Conservation (phyloP, 371 early-diverging fungal species). For the Actinomucor elegans region DNA sequence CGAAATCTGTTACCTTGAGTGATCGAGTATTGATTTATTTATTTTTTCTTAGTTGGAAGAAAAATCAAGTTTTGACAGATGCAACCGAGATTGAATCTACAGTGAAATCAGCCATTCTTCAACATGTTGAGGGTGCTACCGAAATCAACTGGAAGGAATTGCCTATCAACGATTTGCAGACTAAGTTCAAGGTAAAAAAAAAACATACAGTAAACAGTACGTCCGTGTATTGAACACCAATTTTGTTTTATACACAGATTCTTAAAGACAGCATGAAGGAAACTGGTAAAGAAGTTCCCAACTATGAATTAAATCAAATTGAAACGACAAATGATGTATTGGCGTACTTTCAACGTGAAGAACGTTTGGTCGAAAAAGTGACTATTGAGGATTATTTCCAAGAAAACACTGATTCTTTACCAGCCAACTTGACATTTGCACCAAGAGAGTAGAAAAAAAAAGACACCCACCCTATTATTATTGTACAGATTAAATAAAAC, state of each 20-base stretch:
- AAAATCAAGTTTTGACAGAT: constrained; percentile 19
- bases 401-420: constrained; percentile 14
- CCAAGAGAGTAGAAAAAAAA: constrained; percentile 15
- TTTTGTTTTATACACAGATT: constrained; percentile 13
- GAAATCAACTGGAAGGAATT: constrained; percentile 32
- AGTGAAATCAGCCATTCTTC: constrained; percentile 32
- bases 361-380: background rate
- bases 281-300: constrained; percentile 44
- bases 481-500: constrained; percentile 2
- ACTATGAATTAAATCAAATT: constrained; percentile 33
- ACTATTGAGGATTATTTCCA: constrained; percentile 19
- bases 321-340: constrained; percentile 34
- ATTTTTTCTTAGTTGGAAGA: constrained; percentile 33
- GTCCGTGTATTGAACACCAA: too few relatives aligned
- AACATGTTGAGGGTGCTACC: constrained; percentile 22
- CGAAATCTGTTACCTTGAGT: background rate
- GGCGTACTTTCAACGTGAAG: constrained; percentile 21
- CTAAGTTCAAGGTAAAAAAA: constrained; percentile 37
- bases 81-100: constrained; percentile 26
- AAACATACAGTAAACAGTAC: background rate
- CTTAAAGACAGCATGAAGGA: constrained; percentile 44
- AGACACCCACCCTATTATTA: too few relatives aligned
- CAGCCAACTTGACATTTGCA: constrained; percentile 17
- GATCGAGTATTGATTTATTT: background rate
- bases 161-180: constrained; percentile 17